Percentiles rank a stretch among this genome's conserved stretches.
phyloP scores from a whole-genome alignment of 208 protist genomes.

The Leishmania tropica region DNA sequence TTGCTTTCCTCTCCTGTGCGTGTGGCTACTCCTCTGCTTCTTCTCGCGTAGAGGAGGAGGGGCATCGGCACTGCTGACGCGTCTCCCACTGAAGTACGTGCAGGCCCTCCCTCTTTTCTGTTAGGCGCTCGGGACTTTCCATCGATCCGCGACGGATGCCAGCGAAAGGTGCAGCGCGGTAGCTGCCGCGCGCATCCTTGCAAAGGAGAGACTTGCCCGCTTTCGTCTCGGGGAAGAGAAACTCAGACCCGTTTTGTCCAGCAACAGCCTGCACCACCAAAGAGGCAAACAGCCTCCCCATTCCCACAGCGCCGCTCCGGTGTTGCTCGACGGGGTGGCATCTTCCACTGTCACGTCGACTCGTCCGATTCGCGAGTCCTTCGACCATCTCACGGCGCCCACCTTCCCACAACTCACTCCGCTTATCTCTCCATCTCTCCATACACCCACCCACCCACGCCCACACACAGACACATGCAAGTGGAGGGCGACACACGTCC shows the following conservation, averaged over 20 bases:
- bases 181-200: not conserved
- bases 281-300: not conserved
- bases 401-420: not conserved
- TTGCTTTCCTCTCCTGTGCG: not conserved
- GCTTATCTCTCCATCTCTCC: too few species aligned
- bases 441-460: too few species aligned
- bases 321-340: not conserved
- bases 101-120: not conserved
- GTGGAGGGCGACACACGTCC: too few species aligned
- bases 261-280: not conserved
- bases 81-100: not conserved
- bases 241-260: not conserved
- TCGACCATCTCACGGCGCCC: not conserved
- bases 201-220: not conserved
- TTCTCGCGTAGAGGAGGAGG: not conserved
- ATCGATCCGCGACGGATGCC: not conserved
- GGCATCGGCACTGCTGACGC: not conserved
- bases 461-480: not conserved
- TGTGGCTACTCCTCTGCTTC: not conserved
- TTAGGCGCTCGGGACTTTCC: not conserved
- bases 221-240: not conserved
- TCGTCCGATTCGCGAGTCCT: not conserved
- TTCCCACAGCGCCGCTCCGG: not conserved
- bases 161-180: not conserved
- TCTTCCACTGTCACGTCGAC: not conserved